Evolutionary conservation across 441 rosid species (phyloP).

Genomic region (Croton setiger): DNA sequence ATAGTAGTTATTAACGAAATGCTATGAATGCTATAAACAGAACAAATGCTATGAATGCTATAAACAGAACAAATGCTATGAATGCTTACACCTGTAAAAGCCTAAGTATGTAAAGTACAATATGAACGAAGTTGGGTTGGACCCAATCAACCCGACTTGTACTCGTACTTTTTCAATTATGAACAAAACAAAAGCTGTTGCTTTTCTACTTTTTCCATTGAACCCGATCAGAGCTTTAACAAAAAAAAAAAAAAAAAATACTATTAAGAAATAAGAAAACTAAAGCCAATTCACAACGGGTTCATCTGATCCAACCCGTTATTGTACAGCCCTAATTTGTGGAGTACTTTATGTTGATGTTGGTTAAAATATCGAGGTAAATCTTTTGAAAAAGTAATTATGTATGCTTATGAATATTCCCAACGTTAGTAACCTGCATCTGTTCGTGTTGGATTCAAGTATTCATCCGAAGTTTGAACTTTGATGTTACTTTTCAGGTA

Average conservation of each 20-base stretch:
- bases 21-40: neutral
- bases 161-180: too few species aligned
- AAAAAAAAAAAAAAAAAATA: too few species aligned
- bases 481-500: slow-evolving; percentile 36
- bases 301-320: too few species aligned
- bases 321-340: too few species aligned
- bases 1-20: neutral
- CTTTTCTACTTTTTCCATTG: too few species aligned
- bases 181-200: too few species aligned
- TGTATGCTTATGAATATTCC: slow-evolving; percentile 7
- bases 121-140: too few species aligned
- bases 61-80: neutral
- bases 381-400: neutral
- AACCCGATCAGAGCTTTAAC: too few species aligned
- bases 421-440: neutral
- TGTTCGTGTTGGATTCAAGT: neutral
- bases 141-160: too few species aligned
- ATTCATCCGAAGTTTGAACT: neutral
- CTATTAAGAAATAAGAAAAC: too few species aligned
- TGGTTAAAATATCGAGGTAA: neutral
- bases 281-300: too few species aligned
- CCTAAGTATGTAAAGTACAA: neutral
- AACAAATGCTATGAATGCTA: neutral
- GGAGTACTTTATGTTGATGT: neutral
- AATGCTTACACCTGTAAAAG: neutral